Percentiles rank a stretch among this genome's conserved stretches.
Evolutionary conservation across 352 stramenopile genomes (phyloP).

Genomic region (Phytophthora boehmeriae): DNA sequence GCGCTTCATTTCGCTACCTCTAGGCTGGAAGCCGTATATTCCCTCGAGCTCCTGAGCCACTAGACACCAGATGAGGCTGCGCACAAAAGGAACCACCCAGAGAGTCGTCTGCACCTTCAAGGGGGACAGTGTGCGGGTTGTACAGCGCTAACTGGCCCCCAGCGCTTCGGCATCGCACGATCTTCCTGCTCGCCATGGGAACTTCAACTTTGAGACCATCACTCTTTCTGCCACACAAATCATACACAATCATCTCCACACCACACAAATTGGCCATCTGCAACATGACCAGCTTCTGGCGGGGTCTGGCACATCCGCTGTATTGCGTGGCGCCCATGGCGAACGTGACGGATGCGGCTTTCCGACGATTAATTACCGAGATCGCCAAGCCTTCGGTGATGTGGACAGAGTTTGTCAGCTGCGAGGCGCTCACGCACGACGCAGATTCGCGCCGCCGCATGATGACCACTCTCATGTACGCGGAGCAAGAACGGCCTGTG

Average conservation of each 20-base stretch:
- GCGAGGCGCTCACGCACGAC: constrained; percentile 78
- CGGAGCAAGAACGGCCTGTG: constrained; percentile 71
- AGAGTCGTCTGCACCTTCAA: constrained; percentile 37
- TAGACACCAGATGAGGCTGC: constrained; percentile 13
- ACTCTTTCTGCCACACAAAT: constrained; percentile 30
- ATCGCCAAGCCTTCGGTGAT: constrained; percentile 82
- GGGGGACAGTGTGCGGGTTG: constrained; percentile 55
- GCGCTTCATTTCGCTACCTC: constrained; percentile 26
- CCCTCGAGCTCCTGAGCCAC: constrained; percentile 59
- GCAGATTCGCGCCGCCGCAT: constrained; percentile 64
- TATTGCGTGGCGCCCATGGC: constrained; percentile 87
- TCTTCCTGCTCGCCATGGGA: constrained; percentile 28
- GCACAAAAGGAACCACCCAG: neutral
- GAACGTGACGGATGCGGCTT: constrained; percentile 82
- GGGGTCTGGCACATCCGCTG: constrained; percentile 60
- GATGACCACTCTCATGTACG: constrained; percentile 81
- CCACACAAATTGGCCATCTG: constrained; percentile 10
- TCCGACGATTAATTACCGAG: constrained; percentile 74
- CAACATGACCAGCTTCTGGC: constrained; percentile 62
- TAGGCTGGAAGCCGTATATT: constrained; percentile 59
- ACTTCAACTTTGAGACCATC: constrained; percentile 48
- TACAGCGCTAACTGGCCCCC: constrained; percentile 59
- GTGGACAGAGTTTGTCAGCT: constrained; percentile 90
- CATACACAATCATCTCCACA: constrained; percentile 9
- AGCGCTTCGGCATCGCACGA: constrained; percentile 49